Evolutionary conservation across 257 asterid genomes (phyloP).

Genomic region (Apocynum venetum): DNA sequence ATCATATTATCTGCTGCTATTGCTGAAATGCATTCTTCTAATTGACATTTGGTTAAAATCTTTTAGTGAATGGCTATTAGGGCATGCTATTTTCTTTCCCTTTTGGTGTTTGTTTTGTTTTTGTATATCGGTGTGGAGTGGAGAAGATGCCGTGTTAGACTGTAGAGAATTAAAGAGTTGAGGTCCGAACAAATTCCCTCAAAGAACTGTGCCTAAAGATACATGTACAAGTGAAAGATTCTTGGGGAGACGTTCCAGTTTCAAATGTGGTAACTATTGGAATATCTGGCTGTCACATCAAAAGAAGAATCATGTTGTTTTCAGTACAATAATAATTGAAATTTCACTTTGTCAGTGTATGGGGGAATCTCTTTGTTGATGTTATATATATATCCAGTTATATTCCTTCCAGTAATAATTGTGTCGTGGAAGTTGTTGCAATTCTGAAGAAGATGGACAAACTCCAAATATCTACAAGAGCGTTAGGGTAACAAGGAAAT

Average conservation of each 20-base stretch:
- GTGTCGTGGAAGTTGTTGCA: conserved; percentile 19
- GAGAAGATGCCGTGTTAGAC: not conserved
- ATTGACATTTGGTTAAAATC: not conserved
- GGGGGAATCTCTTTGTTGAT: conserved; percentile 62
- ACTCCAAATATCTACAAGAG: conserved; percentile 16
- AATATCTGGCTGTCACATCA: conserved; percentile 49
- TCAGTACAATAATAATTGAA: conserved; percentile 51
- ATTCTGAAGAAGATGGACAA: conserved; percentile 15
- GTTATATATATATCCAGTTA: conserved; percentile 23
- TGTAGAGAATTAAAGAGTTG: not conserved
- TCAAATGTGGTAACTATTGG: conserved; percentile 26
- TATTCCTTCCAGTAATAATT: conserved; percentile 17
- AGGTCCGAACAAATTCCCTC: not conserved
- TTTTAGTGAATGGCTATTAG: not conserved
- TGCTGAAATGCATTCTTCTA: not conserved
- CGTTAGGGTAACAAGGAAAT: not conserved
- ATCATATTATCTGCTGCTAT: not conserved
- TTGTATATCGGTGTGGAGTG: not conserved
- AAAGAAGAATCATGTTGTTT: conserved; percentile 54
- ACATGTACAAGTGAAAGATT: conserved; percentile 29
- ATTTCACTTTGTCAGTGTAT: conserved; percentile 44
- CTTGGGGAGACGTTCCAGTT: conserved; percentile 28
- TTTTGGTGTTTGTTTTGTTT: not conserved
- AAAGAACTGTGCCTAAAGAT: conserved; percentile 11
- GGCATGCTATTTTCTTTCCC: not conserved